Evolutionary conservation across 371 early-diverging fungal genomes (phyloP).

Genomic region (Circinella umbellata): DNA sequence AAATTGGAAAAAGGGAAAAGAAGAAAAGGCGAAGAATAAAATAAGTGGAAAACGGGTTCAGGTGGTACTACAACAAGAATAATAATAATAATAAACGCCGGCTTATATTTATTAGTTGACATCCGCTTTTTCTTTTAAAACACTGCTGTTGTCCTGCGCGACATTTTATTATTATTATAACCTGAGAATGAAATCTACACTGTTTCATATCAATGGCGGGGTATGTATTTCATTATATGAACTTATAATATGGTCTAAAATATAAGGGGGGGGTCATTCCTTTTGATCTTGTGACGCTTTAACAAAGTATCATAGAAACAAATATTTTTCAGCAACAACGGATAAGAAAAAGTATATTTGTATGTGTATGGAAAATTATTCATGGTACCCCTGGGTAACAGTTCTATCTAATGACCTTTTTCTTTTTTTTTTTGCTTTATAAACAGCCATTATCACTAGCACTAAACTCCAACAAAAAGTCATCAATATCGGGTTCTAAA

Average conservation of each 20-base stretch:
- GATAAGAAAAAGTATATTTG: background rate
- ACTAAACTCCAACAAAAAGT: background rate
- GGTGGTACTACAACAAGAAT: background rate
- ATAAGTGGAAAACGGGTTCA: constrained; percentile 1
- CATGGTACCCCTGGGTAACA: too few relatives aligned
- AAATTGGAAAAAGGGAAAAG: background rate
- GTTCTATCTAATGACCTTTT: too few relatives aligned
- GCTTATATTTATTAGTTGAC: background rate
- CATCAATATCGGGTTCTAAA: too few relatives aligned
- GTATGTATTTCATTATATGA: background rate
- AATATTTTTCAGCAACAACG: background rate
- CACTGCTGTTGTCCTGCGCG: background rate
- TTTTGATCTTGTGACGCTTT: constrained; percentile 6
- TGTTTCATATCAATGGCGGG: background rate
- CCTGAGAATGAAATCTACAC: background rate
- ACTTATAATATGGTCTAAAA: background rate
- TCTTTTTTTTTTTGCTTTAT: too few relatives aligned
- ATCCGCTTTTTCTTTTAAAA: background rate
- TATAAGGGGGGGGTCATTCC: background rate
- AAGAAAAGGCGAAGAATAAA: background rate
- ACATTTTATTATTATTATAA: background rate
- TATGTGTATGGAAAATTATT: too few relatives aligned
- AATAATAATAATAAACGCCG: too few relatives aligned
- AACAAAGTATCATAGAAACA: background rate
- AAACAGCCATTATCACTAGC: background rate